phyloP scores from a whole-genome alignment of 148 eudicot genomes.

The Amaranthus cruentus region DNA sequence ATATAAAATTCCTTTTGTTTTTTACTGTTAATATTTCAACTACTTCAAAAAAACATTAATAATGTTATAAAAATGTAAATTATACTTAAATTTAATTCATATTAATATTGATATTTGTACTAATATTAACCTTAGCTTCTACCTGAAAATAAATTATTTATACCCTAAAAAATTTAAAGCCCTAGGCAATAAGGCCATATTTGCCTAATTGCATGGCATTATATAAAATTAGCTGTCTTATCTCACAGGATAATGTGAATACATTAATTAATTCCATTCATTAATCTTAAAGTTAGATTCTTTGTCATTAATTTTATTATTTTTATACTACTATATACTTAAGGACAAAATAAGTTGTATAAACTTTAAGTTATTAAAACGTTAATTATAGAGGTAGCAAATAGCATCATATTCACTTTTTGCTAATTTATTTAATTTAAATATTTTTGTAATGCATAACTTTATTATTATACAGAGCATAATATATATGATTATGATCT shows the following conservation, averaged over 20 bases:
- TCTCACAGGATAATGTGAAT: constrained; percentile 14
- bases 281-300: constrained; percentile 17
- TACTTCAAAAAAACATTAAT: no score
- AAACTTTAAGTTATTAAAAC: no score
- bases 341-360: not conserved
- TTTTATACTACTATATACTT: not conserved
- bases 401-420: not conserved
- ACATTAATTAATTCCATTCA: not conserved
- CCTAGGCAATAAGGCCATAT: not conserved
- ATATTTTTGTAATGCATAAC: not conserved
- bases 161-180: no score
- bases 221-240: constrained; percentile 18
- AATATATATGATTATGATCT: constrained; percentile 1
- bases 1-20: no score
- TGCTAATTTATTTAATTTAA: not conserved
- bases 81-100: no score
- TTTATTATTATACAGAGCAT: constrained; percentile 19
- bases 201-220: constrained; percentile 24
- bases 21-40: no score
- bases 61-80: no score
- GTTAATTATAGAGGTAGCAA: no score
- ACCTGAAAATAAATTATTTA: no score
- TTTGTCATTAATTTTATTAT: not conserved
- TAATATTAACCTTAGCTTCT: no score
- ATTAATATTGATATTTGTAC: no score